Evolutionary conservation across 2,329 filamentous ascomycete species (phyloP), one percentile per base, ranked within the genome.

Genomic region (Clarireedia hainanense): DNA sequence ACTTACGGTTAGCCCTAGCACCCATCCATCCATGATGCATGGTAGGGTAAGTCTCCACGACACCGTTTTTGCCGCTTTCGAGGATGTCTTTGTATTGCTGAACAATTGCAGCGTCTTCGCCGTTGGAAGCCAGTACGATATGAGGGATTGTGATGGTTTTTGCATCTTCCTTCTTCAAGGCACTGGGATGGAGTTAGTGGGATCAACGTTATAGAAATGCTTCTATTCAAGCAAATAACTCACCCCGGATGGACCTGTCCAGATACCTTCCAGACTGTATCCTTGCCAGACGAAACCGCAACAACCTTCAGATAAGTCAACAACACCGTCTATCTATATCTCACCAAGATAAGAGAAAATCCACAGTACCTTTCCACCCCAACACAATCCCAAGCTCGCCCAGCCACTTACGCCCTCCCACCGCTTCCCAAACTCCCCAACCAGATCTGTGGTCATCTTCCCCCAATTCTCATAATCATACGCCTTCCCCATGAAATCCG

Each of bases 371-470:
- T 68, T 67, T 37, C 65, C 66, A 51, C 65, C 66, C 64, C 63
- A 67, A 43, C 64, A 67, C 9, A 67, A 52, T 1, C 65, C 66
- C 27, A 63, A 52, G 10, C 61, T 56, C 5, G 52, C 65, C 64
- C 63, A 67, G 10, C 75, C 77, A 66, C 77, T 74, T 57, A 88
- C 74, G 27, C 71, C 70, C 0, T 78, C 74, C 66, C 79, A 79
- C 65, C 77, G 75, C 2, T 69, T 73, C 65, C 76, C 27, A 20
- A 27, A 14, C 23, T 46, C 40, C 4, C 4, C 26, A 1, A 52
- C 73, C 39, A 54, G 54, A 14, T 53, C 57, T 4, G 37, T 46
- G 0, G 58, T 23, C 78, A 72, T 40, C 75, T 55, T 47, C 15
- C 14, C 14, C 26, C 64, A 47, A 1, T 17, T 46, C 15, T 23